Evolutionary conservation across 1,284 basidiomycete species (phyloP), one percentile per base, ranked within the genome.

Genomic region (Tilletia indica): DNA sequence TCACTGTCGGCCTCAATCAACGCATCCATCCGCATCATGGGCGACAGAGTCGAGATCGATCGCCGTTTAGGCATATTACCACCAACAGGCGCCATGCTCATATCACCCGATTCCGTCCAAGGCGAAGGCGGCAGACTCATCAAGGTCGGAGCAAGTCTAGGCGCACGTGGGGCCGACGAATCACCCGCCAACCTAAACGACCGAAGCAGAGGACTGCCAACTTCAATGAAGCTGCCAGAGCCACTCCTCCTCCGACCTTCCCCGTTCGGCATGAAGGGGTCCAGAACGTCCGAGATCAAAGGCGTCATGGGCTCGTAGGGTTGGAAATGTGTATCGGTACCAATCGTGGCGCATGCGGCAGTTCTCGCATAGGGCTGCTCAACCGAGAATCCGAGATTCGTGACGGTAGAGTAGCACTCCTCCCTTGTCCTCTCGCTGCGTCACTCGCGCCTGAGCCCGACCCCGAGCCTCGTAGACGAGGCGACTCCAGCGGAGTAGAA

Each of bases 81-180:
- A 14, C 42, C 42, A 8, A 45, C 42, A 45, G 9, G 25, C 25
- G 25, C 3, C 42, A 45, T 45, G 14, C 42, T 14, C 42, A 45
- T 45, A 8, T 14, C 42, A 45, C 42, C 42, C 42, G 42, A 11
- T 3, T 34, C 58, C 21, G n/a, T 76, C 79, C 79, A 81, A 0
- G 79, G 79, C 19, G 79, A 81, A 25, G 79, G 78, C 2, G 79
- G 79, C 25, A 80, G 42, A 58, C 76, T 77, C 54, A 81, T 73
- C 67, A 78, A 70, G 0, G 79, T 81, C 3, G 79, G 76, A 1
- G 36, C 77, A 39, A 80, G 66, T 36, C 73, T 71, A 31, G 79
- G 78, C 34, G 77, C 77, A 16, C 73, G 68, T 3, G 78, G 77
- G 39, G 75, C 70, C 25, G 73, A n/a, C 19, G 25, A 31, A 1